phyloP scores from a whole-genome alignment of 345 rosid genomes.

The Aegle marmelos region DNA sequence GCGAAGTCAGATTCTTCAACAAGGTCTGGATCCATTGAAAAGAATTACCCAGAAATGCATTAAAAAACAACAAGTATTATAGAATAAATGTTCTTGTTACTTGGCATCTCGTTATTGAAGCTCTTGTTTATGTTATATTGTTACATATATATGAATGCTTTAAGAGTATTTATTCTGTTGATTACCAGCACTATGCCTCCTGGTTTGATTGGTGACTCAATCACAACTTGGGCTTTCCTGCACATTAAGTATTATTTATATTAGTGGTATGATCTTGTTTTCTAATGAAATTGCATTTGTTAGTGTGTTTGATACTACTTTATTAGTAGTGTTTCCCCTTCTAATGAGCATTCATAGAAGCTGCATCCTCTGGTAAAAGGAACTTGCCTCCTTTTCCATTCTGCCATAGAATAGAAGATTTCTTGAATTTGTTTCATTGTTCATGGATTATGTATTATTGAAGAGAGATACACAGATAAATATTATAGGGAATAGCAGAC shows the following conservation, averaged over 20 bases:
- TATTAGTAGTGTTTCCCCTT: conserved; percentile 37
- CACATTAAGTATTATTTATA: not conserved
- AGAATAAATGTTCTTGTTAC: not conserved
- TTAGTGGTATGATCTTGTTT: not conserved
- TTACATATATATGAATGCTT: not conserved
- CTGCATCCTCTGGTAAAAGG: conserved; percentile 86
- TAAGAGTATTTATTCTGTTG: not conserved
- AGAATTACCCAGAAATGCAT: not conserved
- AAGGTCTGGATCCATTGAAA: conserved; percentile 35
- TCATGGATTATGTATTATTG: not conserved
- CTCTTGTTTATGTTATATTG: not conserved
- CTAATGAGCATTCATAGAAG: conserved; percentile 58
- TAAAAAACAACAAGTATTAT: not conserved
- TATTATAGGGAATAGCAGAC: not conserved
- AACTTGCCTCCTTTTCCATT: conserved; percentile 62
- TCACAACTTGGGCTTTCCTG: conserved; percentile 65
- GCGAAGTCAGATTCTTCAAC: conserved; percentile 44
- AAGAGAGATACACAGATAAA: not conserved
- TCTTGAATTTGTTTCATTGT: not conserved
- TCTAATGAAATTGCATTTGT: not conserved
- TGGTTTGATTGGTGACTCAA: conserved; percentile 78
- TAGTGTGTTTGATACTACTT: conserved; percentile 29
- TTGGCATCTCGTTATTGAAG: not conserved
- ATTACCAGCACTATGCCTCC: conserved; percentile 74
- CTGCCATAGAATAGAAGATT: conserved; percentile 30